phyloP scores from a whole-genome alignment of 73 alveolate species.

The Paramecium caudatum region DNA sequence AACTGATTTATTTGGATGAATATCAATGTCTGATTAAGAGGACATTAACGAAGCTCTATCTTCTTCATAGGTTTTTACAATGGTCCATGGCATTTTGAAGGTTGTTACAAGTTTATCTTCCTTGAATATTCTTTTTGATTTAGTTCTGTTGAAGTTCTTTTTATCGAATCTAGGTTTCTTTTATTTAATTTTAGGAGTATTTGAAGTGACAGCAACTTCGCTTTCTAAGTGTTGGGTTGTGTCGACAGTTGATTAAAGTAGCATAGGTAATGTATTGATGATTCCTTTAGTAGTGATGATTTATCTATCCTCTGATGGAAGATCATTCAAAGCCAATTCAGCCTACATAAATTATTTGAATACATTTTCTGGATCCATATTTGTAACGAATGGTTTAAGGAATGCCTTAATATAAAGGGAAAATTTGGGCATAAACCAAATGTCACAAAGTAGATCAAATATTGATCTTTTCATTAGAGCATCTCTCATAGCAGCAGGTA shows the following conservation, averaged over 20 bases:
- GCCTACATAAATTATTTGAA: not conserved
- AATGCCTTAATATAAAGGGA: slow-evolving; percentile 70
- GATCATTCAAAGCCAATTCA: slow-evolving; percentile 61
- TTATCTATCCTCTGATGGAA: slow-evolving; percentile 63
- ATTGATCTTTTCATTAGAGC: slow-evolving; percentile 68
- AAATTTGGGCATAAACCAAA: slow-evolving; percentile 74
- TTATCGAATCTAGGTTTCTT: slow-evolving; percentile 9
- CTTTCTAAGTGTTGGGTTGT: not conserved
- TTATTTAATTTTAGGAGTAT: not conserved
- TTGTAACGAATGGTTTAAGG: slow-evolving; percentile 65
- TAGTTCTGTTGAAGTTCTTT: not conserved
- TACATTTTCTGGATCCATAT: slow-evolving; percentile 73
- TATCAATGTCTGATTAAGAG: slow-evolving; percentile 1
- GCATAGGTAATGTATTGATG: slow-evolving; percentile 67
- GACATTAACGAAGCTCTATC: slow-evolving; percentile 49
- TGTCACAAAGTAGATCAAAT: slow-evolving; percentile 74
- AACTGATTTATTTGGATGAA: not conserved
- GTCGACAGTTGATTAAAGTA: not conserved
- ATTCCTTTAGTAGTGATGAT: slow-evolving; percentile 70
- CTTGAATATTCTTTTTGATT: slow-evolving; percentile 29
- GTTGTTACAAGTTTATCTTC: slow-evolving; percentile 57
- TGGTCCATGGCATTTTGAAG: slow-evolving; percentile 68
- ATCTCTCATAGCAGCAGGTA: slow-evolving; percentile 49
- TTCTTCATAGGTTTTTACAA: not conserved
- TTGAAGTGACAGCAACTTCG: not conserved